Conservation (phyloP, 2,329 filamentous ascomycete genomes). For the Metarhizium anisopliae region DNA sequence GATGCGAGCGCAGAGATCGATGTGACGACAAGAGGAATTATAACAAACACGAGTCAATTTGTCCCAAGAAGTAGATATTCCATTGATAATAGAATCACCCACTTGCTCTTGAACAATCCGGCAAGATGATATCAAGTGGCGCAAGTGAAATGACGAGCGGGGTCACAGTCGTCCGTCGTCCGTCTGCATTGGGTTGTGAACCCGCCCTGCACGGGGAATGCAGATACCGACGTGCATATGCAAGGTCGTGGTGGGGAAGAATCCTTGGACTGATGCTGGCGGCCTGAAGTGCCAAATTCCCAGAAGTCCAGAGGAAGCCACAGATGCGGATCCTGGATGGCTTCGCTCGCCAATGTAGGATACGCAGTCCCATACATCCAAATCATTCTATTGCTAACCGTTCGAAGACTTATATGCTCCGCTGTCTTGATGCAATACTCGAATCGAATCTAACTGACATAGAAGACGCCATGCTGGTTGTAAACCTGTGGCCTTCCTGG, state of each 20-base stretch:
- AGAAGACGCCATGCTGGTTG: not conserved
- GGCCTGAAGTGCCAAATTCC: too few relatives aligned
- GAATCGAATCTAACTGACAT: not conserved
- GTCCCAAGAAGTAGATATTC: not conserved
- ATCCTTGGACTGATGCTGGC: not conserved
- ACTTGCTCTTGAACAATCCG: not conserved
- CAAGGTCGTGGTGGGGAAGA: not conserved
- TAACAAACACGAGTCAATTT: too few relatives aligned
- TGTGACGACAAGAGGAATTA: not conserved
- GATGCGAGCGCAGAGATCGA: too few relatives aligned
- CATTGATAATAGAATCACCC: not conserved
- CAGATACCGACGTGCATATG: not conserved
- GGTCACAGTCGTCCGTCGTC: not conserved
- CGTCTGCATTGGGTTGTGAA: not conserved
- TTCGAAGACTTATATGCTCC: not conserved
- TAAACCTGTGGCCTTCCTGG: not conserved
- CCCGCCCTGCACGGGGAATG: not conserved
- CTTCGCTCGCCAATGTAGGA: not conserved
- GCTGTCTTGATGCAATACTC: not conserved
- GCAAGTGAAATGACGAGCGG: not conserved
- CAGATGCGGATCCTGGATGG: too few relatives aligned
- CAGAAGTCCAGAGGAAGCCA: too few relatives aligned
- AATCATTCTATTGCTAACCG: not conserved
- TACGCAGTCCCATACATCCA: not conserved
- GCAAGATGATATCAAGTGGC: not conserved